Evolutionary conservation across 1,284 basidiomycete species (phyloP).

Genomic region (Boletus semigastroideus): DNA sequence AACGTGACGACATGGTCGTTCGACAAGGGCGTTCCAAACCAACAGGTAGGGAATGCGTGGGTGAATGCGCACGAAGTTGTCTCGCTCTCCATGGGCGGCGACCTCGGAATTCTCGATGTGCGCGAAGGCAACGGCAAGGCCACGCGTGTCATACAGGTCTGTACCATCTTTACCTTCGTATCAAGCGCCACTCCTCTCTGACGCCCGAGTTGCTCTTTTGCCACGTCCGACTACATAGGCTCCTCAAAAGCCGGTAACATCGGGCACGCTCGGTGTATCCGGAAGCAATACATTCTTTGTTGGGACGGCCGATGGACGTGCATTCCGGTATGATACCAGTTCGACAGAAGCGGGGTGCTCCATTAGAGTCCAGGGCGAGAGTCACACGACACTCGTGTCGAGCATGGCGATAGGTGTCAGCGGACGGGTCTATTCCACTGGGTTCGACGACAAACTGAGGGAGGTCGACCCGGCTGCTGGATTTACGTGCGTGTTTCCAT

Average conservation of each 20-base stretch:
- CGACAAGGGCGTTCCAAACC: slow-evolving; percentile 67
- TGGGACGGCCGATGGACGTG: slow-evolving; percentile 83
- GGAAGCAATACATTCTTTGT: slow-evolving; percentile 66
- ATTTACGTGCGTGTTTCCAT: slow-evolving; percentile 49
- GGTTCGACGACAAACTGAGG: slow-evolving; percentile 78
- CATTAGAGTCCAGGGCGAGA: slow-evolving; percentile 55
- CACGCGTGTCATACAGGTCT: slow-evolving; percentile 58
- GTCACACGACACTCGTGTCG: slow-evolving; percentile 73
- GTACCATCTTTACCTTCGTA: neutral
- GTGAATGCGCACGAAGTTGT: slow-evolving; percentile 68
- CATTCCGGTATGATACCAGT: slow-evolving; percentile 61
- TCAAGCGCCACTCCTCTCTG: neutral
- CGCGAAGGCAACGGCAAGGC: slow-evolving; percentile 62
- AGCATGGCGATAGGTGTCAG: slow-evolving; percentile 52
- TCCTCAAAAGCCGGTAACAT: slow-evolving; percentile 79
- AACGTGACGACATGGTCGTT: slow-evolving; percentile 68
- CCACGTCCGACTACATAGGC: slow-evolving; percentile 45
- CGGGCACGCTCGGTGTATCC: slow-evolving; percentile 48
- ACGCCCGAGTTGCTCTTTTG: neutral
- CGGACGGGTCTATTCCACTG: slow-evolving; percentile 65
- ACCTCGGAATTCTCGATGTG: slow-evolving; percentile 80
- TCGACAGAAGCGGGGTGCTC: slow-evolving; percentile 26
- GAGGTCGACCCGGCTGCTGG: slow-evolving; percentile 53
- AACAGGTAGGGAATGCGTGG: slow-evolving; percentile 91
- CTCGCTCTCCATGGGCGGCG: slow-evolving; percentile 83